phyloP scores from a whole-genome alignment of 78 protist genomes.

The Dictyostelium capitatum region DNA sequence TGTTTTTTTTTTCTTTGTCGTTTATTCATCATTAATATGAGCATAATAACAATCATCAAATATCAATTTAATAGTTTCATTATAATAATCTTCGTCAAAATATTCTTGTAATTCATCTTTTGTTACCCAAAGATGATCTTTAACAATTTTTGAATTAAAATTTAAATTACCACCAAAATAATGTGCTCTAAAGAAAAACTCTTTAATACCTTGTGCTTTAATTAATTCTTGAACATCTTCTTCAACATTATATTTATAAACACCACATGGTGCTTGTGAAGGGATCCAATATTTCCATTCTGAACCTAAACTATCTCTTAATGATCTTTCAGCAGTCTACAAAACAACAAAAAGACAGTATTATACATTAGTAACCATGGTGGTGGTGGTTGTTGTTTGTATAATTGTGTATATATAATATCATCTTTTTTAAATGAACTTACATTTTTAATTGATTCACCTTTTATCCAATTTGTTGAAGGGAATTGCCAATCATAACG shows the following conservation, averaged over 20 bases:
- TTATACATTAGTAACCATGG: too few species aligned
- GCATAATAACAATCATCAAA: constrained; percentile 73
- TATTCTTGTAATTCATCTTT: constrained; percentile 61
- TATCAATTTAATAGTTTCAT: constrained; percentile 27
- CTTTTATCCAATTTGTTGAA: constrained; percentile 54
- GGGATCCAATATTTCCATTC: constrained; percentile 78
- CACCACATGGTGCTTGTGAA: constrained; percentile 80
- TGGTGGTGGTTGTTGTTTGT: too few species aligned
- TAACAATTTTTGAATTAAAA: constrained; percentile 27
- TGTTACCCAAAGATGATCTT: constrained; percentile 65
- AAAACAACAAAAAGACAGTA: neutral
- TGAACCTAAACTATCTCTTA: constrained; percentile 48
- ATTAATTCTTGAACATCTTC: constrained; percentile 41
- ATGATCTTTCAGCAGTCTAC: constrained; percentile 63
- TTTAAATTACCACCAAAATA: constrained; percentile 45
- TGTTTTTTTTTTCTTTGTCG: neutral
- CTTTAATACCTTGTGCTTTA: constrained; percentile 66
- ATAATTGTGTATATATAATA: too few species aligned
- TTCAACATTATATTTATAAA: constrained; percentile 38
- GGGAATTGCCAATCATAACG: constrained; percentile 74
- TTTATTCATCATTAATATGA: neutral
- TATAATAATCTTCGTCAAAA: constrained; percentile 46
- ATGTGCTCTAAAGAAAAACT: constrained; percentile 64
- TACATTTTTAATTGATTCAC: constrained; percentile 73
- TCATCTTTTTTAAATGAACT: too few species aligned